Evolutionary conservation across 768 basidiomycete species (phyloP), one percentile per base, ranked within the genome.

Genomic region (Candolleomyces efflorescens): DNA sequence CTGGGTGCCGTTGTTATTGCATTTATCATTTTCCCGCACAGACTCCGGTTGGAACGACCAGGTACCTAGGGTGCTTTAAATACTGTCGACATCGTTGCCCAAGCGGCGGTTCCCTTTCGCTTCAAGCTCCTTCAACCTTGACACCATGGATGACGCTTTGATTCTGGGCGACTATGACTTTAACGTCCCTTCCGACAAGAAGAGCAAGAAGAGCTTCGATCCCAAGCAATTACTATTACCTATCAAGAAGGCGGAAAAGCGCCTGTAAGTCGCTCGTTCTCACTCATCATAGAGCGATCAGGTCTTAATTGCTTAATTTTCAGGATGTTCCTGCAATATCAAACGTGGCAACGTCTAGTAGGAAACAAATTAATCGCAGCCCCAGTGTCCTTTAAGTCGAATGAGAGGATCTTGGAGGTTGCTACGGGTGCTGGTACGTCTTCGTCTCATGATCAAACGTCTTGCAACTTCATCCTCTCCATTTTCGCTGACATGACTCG

Each of bases 361-460:
- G 56, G 54, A 17, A 27, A 58, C n/a, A 61, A 51, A 44, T 54
- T 58, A 0, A 55, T 61, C 9, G 50, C 41, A 36, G 60, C 60
- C 3, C 60, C 60, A 3, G 23, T 61, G 6, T 27, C 56, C n/a
- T 56, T 61, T 32, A 58, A 43, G 23, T 36, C 24, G 13, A 53
- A 45, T 3, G 56, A 61, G 9, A 20, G 36, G 17, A 54, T 61
- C 17, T 46, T 61, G n/a, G 60, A 61, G 36, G 58, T 56, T 45
- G 60, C 56, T 10, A 61, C 60, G 11, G 56, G 60, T 5, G 54
- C 53, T 18, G 60, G 60, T 55, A 26, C 10, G 44, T 32, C 26
- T 5, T 32, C 32, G 3, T 9, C 27, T 27, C 27, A 27, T 27
- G 27, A 27, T 27, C 27, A 4, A 3, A 27, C 27, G 3, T 3